phyloP scores from a whole-genome alignment of 192 early-diverging fungal species.

The Mortierella hygrophila region DNA sequence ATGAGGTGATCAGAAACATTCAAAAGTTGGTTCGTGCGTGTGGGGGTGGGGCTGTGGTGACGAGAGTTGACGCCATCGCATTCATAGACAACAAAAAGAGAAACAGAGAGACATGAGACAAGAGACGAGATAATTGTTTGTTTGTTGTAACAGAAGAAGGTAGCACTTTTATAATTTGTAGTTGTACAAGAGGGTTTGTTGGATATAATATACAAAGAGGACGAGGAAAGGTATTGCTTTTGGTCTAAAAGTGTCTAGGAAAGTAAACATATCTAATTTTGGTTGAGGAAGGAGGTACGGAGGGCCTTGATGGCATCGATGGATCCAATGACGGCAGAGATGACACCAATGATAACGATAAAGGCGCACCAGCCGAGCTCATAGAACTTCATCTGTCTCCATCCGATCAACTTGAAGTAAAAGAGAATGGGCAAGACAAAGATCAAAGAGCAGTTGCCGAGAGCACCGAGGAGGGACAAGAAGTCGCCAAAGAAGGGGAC shows the following conservation, averaged over 20 bases:
- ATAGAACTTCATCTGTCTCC: conserved; percentile 60
- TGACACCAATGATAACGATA: conserved; percentile 71
- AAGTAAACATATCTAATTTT: neutral
- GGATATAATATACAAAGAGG: neutral
- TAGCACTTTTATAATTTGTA: conserved; percentile 1
- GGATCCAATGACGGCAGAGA: conserved; percentile 75
- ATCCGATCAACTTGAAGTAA: conserved; percentile 81
- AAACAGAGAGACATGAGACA: neutral
- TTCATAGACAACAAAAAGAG: neutral
- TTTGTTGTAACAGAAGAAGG: neutral
- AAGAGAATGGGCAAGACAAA: conserved; percentile 87
- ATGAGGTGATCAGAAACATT: too few relatives aligned
- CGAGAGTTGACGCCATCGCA: neutral
- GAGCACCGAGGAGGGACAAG: conserved; percentile 86
- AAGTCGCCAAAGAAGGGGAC: conserved; percentile 87
- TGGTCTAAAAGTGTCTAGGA: neutral
- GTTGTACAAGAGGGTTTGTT: neutral
- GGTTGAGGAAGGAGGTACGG: neutral
- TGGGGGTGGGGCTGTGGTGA: neutral
- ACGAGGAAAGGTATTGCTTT: neutral
- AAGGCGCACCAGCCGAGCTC: conserved; percentile 66
- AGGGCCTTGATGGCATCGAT: conserved; percentile 74
- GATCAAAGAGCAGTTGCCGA: conserved; percentile 83
- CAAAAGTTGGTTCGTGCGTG: too few relatives aligned
- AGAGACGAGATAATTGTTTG: neutral